Conservation (phyloP, 2,329 filamentous ascomycete genomes). For the Arthroderma sp. region DNA sequence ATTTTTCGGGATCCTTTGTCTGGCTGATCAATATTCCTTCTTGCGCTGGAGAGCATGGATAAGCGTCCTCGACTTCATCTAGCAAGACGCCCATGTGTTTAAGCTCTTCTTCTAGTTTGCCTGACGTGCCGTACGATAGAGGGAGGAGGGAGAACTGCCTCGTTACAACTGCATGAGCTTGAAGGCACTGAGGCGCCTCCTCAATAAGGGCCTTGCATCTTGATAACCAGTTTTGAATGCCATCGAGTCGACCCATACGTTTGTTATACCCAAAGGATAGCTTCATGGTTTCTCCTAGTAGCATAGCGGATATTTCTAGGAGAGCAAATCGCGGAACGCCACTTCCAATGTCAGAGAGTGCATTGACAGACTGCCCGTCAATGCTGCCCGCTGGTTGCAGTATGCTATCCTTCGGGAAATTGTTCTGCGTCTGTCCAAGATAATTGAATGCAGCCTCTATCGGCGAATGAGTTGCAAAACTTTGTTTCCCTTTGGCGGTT, state of each 20-base stretch:
- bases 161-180: not conserved
- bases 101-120: conserved; percentile 6
- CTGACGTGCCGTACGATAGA: conserved; percentile 5
- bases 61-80: conserved; percentile 22
- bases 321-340: conserved; percentile 8
- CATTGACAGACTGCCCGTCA: conserved; percentile 8
- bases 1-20: conserved; percentile 21
- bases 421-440: conserved; percentile 28
- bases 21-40: conserved; percentile 27
- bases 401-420: conserved; percentile 33
- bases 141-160: conserved; percentile 7
- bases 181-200: not conserved
- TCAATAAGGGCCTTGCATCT: conserved; percentile 5
- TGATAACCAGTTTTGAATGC: conserved; percentile 7
- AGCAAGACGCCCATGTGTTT: conserved; percentile 4
- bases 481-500: conserved; percentile 15
- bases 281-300: conserved; percentile 5
- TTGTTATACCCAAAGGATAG: conserved; percentile 8
- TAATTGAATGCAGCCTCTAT: conserved; percentile 34
- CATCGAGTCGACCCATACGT: conserved; percentile 5
- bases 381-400: conserved; percentile 7
- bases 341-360: conserved; percentile 7
- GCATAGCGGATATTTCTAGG: conserved; percentile 8
- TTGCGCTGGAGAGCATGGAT: conserved; percentile 25
- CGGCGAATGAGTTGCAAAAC: conserved; percentile 26